Evolutionary conservation across 2,329 filamentous ascomycete species (phyloP), one percentile per base, ranked within the genome.

Genomic region (Sclerotinia nivalis): DNA sequence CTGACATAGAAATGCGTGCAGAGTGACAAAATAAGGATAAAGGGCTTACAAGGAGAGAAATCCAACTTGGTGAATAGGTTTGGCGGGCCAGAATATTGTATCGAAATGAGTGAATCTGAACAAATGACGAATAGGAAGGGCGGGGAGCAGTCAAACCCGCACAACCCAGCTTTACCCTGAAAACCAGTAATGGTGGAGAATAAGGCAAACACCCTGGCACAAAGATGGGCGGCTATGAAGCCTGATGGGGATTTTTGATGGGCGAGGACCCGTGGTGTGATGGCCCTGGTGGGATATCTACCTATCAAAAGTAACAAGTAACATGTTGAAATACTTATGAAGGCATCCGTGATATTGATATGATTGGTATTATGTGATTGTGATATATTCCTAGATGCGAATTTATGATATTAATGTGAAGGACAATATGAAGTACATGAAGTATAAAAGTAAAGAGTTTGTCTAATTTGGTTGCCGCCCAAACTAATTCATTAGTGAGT

Each of bases 51-150:
- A 68, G n/a, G 20, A 34, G 22, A 47, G 45, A 55, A 55, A 22
- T 62, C 47, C 61, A 50, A 49, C 43, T 68, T 45, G 47, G 37
- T 31, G 37, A 43, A 12, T 15, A n/a, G 43, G 28, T 50, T 61
- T 54, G 43, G 61, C 22, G 52, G 54, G 45, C 37, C 34, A 18
- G 45, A 61, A 68, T 47, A 68, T 60, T 18, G 45, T 45, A 59
- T 55, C 59, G 58, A 69, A 64, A 69, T 69, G 66, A 64, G 40
- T 62, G 45, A 54, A 69, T 64, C 25, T 54, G 66, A 64, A 50
- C 37, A 59, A 55, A 64, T 25, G 64, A 64, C 58, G 47, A 69
- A 69, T 64, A 31, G 34, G 58, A 69, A 43, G 56, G 31, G 66
- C 58, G 49, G 66, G 66, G 40, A 43, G 58, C 58, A 69, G 37